Percentiles rank a stretch among this genome's conserved stretches.
phyloP scores from a whole-genome alignment of 2,329 filamentous ascomycete genomes.

The Huntiella omanensis region DNA sequence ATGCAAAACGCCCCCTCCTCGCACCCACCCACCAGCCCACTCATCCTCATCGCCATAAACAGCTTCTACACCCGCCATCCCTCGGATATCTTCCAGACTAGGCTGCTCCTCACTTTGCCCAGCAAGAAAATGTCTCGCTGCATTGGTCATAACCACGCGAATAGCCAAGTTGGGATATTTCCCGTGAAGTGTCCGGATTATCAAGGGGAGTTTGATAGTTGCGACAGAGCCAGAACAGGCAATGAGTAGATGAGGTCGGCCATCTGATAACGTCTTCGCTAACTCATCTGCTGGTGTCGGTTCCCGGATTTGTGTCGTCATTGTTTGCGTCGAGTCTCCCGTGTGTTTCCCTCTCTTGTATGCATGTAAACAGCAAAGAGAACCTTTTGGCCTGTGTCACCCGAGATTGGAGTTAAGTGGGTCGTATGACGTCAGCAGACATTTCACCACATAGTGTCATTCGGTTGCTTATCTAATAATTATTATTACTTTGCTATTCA shows the following conservation, averaged over 20 bases:
- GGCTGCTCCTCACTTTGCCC: constrained; percentile 68
- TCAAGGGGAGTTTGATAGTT: constrained; percentile 62
- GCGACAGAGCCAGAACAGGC: constrained; percentile 45
- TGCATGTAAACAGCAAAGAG: too few species aligned
- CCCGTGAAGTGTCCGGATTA: constrained; percentile 36
- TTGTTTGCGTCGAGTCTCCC: too few species aligned
- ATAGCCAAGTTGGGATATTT: constrained; percentile 46
- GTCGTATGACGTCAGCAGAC: too few species aligned
- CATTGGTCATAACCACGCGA: constrained; percentile 62
- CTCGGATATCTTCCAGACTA: constrained; percentile 35
- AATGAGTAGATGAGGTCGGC: constrained; percentile 25
- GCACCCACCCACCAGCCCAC: constrained; percentile 59
- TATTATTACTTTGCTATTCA: too few species aligned
- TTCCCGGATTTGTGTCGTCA: too few species aligned
- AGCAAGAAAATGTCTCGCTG: constrained; percentile 55
- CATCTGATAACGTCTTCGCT: constrained; percentile 15
- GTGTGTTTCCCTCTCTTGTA: too few species aligned
- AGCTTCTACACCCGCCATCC: constrained; percentile 54
- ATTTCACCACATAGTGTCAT: too few species aligned
- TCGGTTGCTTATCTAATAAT: constrained; percentile 11
- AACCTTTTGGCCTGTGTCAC: too few species aligned
- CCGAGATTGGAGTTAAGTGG: too few species aligned
- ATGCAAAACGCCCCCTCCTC: constrained; percentile 67
- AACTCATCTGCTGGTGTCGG: constrained; percentile 7
- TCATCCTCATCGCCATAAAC: constrained; percentile 75